Percentiles rank a stretch among this genome's conserved stretches.
phyloP scores from a whole-genome alignment of 257 asterid genomes.

The Rubia yunnanensis region DNA sequence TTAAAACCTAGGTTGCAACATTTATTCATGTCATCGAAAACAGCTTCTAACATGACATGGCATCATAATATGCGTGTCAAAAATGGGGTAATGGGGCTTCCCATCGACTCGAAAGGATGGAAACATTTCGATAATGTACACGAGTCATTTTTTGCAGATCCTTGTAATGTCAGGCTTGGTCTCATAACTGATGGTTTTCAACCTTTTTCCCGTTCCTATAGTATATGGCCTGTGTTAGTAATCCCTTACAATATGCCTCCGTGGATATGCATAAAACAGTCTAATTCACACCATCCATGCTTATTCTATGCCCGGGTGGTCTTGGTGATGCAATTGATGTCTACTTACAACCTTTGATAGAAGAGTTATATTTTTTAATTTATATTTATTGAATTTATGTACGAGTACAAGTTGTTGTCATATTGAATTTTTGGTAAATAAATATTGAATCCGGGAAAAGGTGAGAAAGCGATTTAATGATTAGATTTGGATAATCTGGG shows the following conservation, averaged over 20 bases:
- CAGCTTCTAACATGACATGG: no score
- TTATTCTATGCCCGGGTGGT: not conserved
- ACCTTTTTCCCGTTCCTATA: not conserved
- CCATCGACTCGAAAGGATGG: not conserved
- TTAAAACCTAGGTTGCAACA: conserved; percentile 2
- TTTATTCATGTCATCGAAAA: conserved; percentile 2
- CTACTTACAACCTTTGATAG: not conserved
- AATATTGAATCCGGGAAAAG: not conserved
- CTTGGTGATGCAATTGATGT: not conserved
- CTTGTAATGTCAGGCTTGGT: not conserved
- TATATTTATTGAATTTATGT: not conserved
- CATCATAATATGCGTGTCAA: not conserved
- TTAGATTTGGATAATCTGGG: not conserved
- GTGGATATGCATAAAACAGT: not conserved
- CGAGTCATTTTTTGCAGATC: not conserved
- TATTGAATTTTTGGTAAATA: not conserved
- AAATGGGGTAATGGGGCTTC: not conserved
- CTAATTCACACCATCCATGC: not conserved
- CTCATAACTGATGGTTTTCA: not conserved
- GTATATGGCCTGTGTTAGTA: not conserved
- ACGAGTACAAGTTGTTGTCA: not conserved
- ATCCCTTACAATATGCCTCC: not conserved
- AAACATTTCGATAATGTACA: not conserved
- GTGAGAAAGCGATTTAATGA: not conserved
- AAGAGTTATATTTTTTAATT: no score